These are phyloP conservation scores for Arthroderma sp. DNA, from an alignment of 2,329 filamentous ascomycete genomes.

Conservation along the genomic window DNA sequence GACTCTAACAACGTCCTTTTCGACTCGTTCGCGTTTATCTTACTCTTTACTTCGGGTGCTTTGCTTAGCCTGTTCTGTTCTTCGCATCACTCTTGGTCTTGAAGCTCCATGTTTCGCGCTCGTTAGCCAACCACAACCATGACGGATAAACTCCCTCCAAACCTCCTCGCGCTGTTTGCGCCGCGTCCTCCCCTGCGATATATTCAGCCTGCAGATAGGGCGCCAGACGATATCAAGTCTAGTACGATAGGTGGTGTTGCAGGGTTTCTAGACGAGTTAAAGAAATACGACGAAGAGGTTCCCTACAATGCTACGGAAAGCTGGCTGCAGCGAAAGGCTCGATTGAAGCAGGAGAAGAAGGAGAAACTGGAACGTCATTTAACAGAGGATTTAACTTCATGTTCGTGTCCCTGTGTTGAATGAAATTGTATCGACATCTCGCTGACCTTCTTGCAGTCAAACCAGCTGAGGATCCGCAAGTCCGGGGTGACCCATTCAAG, in stretches of 20 bases:
- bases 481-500: constrained; percentile 86
- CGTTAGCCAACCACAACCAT: constrained; percentile 35
- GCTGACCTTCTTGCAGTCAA: constrained; percentile 45
- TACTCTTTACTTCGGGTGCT: not conserved
- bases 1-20: too few species aligned
- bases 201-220: constrained; percentile 68
- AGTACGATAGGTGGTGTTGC: constrained; percentile 60
- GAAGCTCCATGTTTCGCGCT: not conserved
- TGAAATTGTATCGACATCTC: not conserved
- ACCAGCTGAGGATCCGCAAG: constrained; percentile 71
- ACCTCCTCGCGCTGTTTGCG: constrained; percentile 86
- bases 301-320: constrained; percentile 75
- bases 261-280: constrained; percentile 57
- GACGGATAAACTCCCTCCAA: constrained; percentile 93
- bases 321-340: constrained; percentile 78
- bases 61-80: not conserved
- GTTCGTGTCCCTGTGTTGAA: constrained; percentile 32
- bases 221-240: constrained; percentile 70
- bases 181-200: constrained; percentile 84
- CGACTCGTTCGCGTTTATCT: too few species aligned
- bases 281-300: constrained; percentile 66
- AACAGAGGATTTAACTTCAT: constrained; percentile 51
- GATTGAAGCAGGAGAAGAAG: constrained; percentile 69
- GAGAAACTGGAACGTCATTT: constrained; percentile 50
- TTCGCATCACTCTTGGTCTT: not conserved